Evolutionary conservation across 768 basidiomycete genomes (phyloP), one percentile per base, ranked within the genome.

Genomic region (Chlorophyllum brunneum): DNA sequence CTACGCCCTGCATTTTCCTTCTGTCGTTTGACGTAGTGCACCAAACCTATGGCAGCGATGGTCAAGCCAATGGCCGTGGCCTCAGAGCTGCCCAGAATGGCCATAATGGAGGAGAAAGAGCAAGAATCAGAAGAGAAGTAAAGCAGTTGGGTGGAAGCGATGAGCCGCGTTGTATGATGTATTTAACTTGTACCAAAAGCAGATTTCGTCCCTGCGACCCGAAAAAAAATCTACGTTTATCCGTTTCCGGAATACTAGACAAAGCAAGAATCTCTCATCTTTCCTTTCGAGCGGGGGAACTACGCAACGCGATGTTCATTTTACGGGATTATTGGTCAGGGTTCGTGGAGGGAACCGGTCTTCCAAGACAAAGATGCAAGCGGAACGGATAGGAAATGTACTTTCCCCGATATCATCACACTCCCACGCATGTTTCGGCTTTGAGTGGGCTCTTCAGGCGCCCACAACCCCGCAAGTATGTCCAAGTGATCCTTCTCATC

Each of bases 11-110:
- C 37, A 6, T 47, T 43, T 1, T 23, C 56, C 30, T 45, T 54
- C 27, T 18, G 20, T 37, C 33, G 36, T 13, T 54, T 47, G n/a
- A 48, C 43, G 27, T 29, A 40, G 20, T 44, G 56, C 31, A 29
- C 34, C 20, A 49, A n/a, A 18, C 23, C 42, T 10, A 49, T 27
- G 4, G 42, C 26, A 9, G 41, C 47, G 8, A 46, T 31, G 42
- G 53, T 44, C 29, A 57, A 10, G 8, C 34, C 20, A 42, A 57
- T 22, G 13, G 53, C 56, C 30, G 39, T n/a, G 2, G 34, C 20
- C 46, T 48, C 53, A 31, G 45, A 20, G 29, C 18, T 26, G 18
- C 30, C 34, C 23, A 36, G 15, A 18, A 48, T 48, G 24, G 45
- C 27, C 43, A 47, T 48, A 13, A 20, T n/a, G 22, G 13, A 13